A percentile compares a stretch with the other conserved stretches of the same genome.
phyloP scores from a whole-genome alignment of 2,329 filamentous ascomycete genomes.

The Clonostachys sp. region DNA sequence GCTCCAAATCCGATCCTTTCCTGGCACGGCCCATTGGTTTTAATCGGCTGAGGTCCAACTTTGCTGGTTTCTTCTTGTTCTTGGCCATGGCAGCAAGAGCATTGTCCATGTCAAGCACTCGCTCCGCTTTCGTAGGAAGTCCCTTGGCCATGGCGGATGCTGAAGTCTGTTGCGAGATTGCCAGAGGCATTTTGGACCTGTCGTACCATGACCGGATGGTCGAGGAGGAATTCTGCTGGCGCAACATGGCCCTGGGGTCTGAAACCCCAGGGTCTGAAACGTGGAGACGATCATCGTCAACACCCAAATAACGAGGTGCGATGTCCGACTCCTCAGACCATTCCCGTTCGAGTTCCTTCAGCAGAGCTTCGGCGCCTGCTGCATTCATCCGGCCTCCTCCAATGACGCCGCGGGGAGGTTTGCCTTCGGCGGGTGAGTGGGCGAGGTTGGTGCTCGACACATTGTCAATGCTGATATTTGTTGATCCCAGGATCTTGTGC shows the following conservation, averaged over 20 bases:
- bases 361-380: too few species aligned
- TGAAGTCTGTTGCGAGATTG: slow-evolving; percentile 56
- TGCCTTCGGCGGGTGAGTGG: slow-evolving; percentile 36
- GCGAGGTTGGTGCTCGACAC: slow-evolving; percentile 37
- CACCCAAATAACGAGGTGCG: slow-evolving; percentile 23
- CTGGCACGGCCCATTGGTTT: slow-evolving; percentile 23
- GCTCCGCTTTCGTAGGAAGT: slow-evolving; percentile 39
- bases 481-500: slow-evolving; percentile 43
- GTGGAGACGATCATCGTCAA: slow-evolving; percentile 9
- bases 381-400: not conserved
- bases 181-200: slow-evolving; percentile 47
- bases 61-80: slow-evolving; percentile 37
- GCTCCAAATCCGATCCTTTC: slow-evolving; percentile 21
- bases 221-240: slow-evolving; percentile 46
- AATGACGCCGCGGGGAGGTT: slow-evolving; percentile 14
- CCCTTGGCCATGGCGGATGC: slow-evolving; percentile 55
- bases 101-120: slow-evolving; percentile 39
- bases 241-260: slow-evolving; percentile 35
- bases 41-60: slow-evolving; percentile 42
- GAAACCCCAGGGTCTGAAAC: slow-evolving; percentile 15
- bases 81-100: slow-evolving; percentile 9
- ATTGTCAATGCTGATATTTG: slow-evolving; percentile 36
- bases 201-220: slow-evolving; percentile 56
- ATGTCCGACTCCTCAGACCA: slow-evolving; percentile 45
- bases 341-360: slow-evolving; percentile 1